phyloP scores from a whole-genome alignment of 257 asterid genomes.

The Solanum habrochaites region DNA sequence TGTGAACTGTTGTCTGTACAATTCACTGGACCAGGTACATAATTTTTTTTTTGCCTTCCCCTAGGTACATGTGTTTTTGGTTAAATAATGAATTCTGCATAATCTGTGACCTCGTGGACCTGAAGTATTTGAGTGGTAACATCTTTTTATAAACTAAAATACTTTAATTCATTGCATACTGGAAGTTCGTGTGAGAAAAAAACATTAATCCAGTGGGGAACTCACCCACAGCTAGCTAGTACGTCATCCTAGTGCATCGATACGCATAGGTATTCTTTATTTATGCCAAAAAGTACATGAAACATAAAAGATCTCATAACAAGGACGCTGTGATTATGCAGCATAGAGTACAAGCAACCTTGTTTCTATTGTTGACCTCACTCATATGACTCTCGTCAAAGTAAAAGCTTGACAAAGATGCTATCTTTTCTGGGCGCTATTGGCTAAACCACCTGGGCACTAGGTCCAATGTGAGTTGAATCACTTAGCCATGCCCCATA shows the following conservation, averaged over 20 bases:
- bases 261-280: not conserved
- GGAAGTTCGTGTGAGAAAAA: not conserved
- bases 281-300: not conserved
- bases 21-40: conserved; percentile 67
- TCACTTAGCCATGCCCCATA: not conserved
- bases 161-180: not conserved
- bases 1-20: conserved; percentile 86
- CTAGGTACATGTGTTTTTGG: not conserved
- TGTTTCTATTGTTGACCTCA: not conserved
- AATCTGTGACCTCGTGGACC: not conserved
- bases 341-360: not conserved
- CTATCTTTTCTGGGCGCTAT: not conserved
- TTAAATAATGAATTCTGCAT: not conserved
- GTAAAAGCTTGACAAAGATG: not conserved
- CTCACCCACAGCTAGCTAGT: not conserved
- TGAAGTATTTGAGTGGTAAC: not conserved
- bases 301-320: not conserved
- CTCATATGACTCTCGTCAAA: not conserved
- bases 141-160: not conserved
- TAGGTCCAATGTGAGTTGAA: not conserved
- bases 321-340: not conserved
- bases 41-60: not conserved
- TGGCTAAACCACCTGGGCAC: not conserved
- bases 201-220: not conserved
- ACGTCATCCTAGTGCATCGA: not conserved